Base-by-base conservation (phyloP, 1,284 basidiomycete genomes). In the Cryptococcus sp. region DNA sequence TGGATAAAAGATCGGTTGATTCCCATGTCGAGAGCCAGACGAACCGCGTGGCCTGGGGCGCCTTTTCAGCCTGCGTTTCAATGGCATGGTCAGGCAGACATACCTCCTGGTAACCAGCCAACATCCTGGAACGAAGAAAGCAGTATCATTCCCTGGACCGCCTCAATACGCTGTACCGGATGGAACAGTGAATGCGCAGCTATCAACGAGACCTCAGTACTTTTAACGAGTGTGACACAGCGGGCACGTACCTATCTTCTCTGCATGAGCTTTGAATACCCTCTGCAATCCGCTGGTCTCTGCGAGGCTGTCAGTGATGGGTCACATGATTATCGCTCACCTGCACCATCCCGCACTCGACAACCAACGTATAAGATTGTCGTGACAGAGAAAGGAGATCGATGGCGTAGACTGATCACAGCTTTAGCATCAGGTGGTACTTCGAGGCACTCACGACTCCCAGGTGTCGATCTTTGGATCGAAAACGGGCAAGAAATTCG, bases 81-180 rank as follows among this genome's bases (percentile, higher is more conserved):
- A 13, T 35, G 31, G 10, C 13, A 35, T 35, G 31, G 31, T 35
- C 3, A 35, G 31, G 31, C 31, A 35, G 31, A 41, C 55, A 10
- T 39, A 56, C 71, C 74, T 6, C 90, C 90, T 65, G 89, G 89
- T 23, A 94, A 78, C 92, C 92, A 95, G 2, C 91, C 91, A 67
- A 90, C 90, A 66, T 93, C 90, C 15, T 89, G 91, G 88, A 91
- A 94, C 7, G 91, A 90, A 23, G 91, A 88, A 16, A 93, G 86
- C 50, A 93, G 82, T 55, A 92, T 88, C 89, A 92, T 93, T 15
- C 91, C 88, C 73, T 93, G 92, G 22, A 94, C 86, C 5, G 89
- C 90, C 77, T 95, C 92, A 60, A 87, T 83, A 45, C 90, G 83
- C n/a, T 54, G 53, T 15, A 93, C 90, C 5, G 90, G 89, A 3